Base-by-base conservation (phyloP, 768 basidiomycete genomes). In the Lactifluus hygrophoroides region DNA sequence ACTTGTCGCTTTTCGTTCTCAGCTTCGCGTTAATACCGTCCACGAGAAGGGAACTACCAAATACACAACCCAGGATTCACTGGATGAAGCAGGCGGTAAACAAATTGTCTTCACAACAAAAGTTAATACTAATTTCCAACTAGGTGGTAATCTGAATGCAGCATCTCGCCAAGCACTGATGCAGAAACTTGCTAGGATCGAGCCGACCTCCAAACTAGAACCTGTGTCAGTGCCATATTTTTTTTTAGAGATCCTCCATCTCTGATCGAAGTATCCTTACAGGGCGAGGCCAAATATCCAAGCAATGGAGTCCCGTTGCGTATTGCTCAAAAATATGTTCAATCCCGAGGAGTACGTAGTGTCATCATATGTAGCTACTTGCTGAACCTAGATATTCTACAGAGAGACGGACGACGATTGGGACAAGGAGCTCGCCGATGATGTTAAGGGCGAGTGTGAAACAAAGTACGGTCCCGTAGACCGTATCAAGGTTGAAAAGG, bases 181-280 rank as follows among this genome's bases (percentile, higher is more conserved):
- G 96, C 92, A 94, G 77, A 99, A 98, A 85, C 90, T 99, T 82
- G 94, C 96, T 72, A 92, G 96, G 78, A 90, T 84, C 74, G 89
- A 91, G 45, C 72, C 84, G 50, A 73, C 80, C 50, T 69, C 75
- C 56, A 77, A 75, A 67, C 78, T 81, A 64, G 77, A 83, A 66
- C 80, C 84, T 25, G 70, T 81, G 89, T 91, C 73, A 63, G 84
- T 70, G 47, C 42, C 3, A n/a, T 34, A 32, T 55, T 42, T 4
- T 42, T 4, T 21, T 45, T 7, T 14, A 38, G 45, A 35, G 11
- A 25, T 51, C 4, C 45, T 38, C 40, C n/a, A 46, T 59, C 19
- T 69, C 66, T 58, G 11, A 61, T 42, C 34, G 7, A 47, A 28
- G 35, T 23, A 25, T 54, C 47, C 62, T 37, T 38, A 35, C 61